Evolutionary conservation across 768 basidiomycete genomes (phyloP).

Genomic region (Nevesoporus exiguus): DNA sequence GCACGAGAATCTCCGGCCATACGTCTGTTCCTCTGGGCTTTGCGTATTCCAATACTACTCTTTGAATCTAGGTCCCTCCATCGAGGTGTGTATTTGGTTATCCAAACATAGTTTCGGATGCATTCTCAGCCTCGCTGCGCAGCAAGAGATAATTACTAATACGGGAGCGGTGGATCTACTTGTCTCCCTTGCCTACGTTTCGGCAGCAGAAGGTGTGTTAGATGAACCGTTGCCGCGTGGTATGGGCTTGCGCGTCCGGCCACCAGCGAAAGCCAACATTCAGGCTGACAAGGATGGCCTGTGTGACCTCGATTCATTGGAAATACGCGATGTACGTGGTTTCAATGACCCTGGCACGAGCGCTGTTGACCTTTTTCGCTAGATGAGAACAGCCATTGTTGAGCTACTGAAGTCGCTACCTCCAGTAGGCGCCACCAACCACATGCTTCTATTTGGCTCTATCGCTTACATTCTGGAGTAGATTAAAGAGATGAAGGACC

Average conservation of each 20-base stretch:
- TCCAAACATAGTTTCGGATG: not conserved
- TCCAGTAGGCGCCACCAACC: slow-evolving; percentile 35
- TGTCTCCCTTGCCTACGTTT: slow-evolving; percentile 56
- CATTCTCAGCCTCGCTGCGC: not conserved
- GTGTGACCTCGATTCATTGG: slow-evolving; percentile 51
- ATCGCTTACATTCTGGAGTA: slow-evolving; percentile 17
- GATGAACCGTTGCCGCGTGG: slow-evolving; percentile 60
- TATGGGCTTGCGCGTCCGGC: slow-evolving; percentile 53
- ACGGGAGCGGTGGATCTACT: slow-evolving; percentile 64
- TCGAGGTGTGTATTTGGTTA: slow-evolving; percentile 47
- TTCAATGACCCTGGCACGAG: slow-evolving; percentile 28
- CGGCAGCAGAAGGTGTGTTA: slow-evolving; percentile 50
- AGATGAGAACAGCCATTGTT: slow-evolving; percentile 42
- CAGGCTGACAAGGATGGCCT: slow-evolving; percentile 34
- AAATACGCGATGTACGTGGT: slow-evolving; percentile 35
- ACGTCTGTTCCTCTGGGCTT: slow-evolving; percentile 62
- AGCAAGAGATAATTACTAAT: slow-evolving; percentile 72
- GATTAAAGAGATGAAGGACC: slow-evolving; percentile 55
- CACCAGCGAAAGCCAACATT: not conserved
- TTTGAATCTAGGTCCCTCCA: slow-evolving; percentile 60
- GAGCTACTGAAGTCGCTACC: slow-evolving; percentile 47
- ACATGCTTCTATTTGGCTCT: not conserved
- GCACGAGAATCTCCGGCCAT: slow-evolving; percentile 66
- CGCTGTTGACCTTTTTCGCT: not conserved
- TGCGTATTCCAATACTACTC: slow-evolving; percentile 71